Base-by-base conservation (phyloP, 768 basidiomycete species). In the Mycena vitilis region DNA sequence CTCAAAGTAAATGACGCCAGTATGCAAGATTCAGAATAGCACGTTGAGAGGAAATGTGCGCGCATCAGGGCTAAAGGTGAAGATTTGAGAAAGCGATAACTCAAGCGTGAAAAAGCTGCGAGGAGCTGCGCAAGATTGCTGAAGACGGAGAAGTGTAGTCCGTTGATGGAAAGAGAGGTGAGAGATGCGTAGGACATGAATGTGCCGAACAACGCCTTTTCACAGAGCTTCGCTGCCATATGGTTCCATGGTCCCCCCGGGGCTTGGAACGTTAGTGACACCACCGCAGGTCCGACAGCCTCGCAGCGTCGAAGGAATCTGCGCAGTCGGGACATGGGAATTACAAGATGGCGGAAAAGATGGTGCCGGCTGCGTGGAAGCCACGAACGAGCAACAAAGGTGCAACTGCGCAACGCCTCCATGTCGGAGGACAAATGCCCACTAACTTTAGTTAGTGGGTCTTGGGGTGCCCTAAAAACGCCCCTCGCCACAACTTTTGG, bases 351-450 rank as follows among this genome's bases (percentile, higher is more conserved):
- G 2, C 25, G 53, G 25, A 63, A 63, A 9, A 63, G 61, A 34
- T 63, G 42, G 40, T n/a, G 12, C 2, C 61, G 61, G 52, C 61
- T 63, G 18, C 61, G 40, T 9, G 53, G 53, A 34, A 54, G 40
- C 61, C 61, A 63, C 6, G 52, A 10, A 3, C 44, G 51, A 6
- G 61, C 40, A 18, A 54, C 52, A 11, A 45, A 9, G 34, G 23
- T 53, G 61, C 61, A 63, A 5, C 18, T 63, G 18, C 61, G 61
- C 30, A 63, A 30, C 8, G 61, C 40, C 16, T 20, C 37, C n/a
- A n/a, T 8, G 42, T 63, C 25, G 2, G 51, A 47, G 13, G 25
- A 40, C 4, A 63, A 20, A 23, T n/a, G n/a, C n/a, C n/a, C n/a
- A n/a, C n/a, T n/a, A n/a, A n/a, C n/a, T n/a, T n/a, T n/a, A n/a